Evolutionary conservation across 2,329 filamentous ascomycete genomes (phyloP).

Genomic region (Geosmithia putterillii): DNA sequence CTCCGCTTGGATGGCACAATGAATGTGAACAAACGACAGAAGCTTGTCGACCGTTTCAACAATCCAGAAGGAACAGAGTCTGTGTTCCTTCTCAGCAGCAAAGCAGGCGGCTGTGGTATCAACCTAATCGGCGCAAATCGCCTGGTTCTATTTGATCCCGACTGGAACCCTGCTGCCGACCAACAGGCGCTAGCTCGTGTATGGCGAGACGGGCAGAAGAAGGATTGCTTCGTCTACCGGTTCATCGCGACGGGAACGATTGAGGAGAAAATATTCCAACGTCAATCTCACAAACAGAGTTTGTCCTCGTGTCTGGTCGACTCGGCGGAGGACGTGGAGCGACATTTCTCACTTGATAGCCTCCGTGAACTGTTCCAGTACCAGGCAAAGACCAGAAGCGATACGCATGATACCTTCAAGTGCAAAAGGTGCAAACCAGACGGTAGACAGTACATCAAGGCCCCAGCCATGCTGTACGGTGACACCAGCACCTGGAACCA

Average conservation of each 20-base stretch:
- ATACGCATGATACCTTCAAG: conserved; percentile 98
- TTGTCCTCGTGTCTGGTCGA: conserved; percentile 94
- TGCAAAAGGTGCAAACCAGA: conserved; percentile 89
- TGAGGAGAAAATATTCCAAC: conserved; percentile 98
- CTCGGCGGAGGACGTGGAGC: conserved; percentile 90
- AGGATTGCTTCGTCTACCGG: conserved; percentile 98
- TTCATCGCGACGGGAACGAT: conserved; percentile 98
- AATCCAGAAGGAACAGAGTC: conserved; percentile 83
- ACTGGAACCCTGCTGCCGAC: conserved; percentile 96
- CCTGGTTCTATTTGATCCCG: conserved; percentile 88
- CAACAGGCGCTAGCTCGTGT: conserved; percentile 95
- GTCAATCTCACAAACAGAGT: conserved; percentile 95
- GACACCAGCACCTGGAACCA: conserved; percentile 99
- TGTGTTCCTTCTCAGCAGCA: conserved; percentile 90
- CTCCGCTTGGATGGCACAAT: conserved; percentile 91
- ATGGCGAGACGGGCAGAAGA: conserved; percentile 98
- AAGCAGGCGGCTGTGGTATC: conserved; percentile 91
- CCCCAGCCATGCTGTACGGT: conserved; percentile 89
- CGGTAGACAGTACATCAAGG: conserved; percentile 78
- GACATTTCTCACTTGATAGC: conserved; percentile 87
- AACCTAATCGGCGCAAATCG: conserved; percentile 93
- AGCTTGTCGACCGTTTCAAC: conserved; percentile 96
- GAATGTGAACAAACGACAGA: conserved; percentile 95
- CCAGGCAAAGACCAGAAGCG: conserved; percentile 68
- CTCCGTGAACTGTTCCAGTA: conserved; percentile 92